A percentile compares a stretch with the other conserved stretches of the same genome.
Conservation (phyloP, 1,284 basidiomycete genomes). For the Fistulinella staudtii region DNA sequence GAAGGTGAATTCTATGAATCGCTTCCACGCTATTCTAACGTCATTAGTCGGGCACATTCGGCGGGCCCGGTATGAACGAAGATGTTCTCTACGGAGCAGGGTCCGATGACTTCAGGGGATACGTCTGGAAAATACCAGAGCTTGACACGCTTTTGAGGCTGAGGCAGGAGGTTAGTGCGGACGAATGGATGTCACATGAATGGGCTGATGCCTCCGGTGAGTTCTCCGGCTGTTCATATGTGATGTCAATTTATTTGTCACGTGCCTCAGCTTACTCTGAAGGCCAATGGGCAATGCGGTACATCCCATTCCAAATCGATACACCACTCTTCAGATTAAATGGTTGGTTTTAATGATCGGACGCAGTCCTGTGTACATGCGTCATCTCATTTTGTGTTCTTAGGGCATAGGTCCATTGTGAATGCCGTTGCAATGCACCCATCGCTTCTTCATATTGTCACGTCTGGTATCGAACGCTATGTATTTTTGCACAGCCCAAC, state of each 20-base stretch:
- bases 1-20: conserved; percentile 45
- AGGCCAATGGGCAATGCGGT: conserved; percentile 34
- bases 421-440: conserved; percentile 73
- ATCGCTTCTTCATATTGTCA: conserved; percentile 58
- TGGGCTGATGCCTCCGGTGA: conserved; percentile 39
- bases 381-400: conserved; percentile 5
- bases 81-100: conserved; percentile 66
- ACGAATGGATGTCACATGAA: conserved; percentile 42
- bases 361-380: neutral
- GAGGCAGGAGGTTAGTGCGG: conserved; percentile 40
- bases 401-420: conserved; percentile 71
- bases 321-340: conserved; percentile 53
- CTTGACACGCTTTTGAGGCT: conserved; percentile 39
- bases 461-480: conserved; percentile 67
- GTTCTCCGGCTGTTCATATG: conserved; percentile 11
- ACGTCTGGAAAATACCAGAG: conserved; percentile 73
- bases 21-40: conserved; percentile 6
- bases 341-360: conserved; percentile 38
- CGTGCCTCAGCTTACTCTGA: conserved; percentile 45
- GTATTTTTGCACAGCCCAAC: conserved; percentile 68
- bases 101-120: conserved; percentile 77
- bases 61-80: conserved; percentile 48
- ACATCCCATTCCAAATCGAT: conserved; percentile 53
- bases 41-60: conserved; percentile 69
- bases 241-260: conserved; percentile 7